Percentiles rank a stretch among this genome's conserved stretches.
phyloP scores from a whole-genome alignment of 345 rosid species.

The Punica granatum region DNA sequence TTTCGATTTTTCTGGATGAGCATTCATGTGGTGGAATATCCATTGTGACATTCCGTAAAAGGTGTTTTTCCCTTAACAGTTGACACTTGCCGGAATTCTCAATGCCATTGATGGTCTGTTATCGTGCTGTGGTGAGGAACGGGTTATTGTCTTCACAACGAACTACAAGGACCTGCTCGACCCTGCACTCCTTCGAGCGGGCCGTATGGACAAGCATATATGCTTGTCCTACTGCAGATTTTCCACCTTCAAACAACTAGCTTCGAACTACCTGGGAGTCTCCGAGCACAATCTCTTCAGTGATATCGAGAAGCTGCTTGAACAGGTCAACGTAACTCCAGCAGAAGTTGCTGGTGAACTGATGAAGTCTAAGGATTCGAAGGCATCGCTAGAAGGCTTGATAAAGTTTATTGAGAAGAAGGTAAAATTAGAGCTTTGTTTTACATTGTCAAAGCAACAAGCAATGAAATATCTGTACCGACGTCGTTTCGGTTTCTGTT shows the following conservation, averaged over 20 bases:
- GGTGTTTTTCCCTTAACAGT: conserved; percentile 1
- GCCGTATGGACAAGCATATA: conserved; percentile 3
- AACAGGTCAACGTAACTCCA: not conserved
- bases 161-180: conserved; percentile 34
- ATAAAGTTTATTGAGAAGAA: conserved; percentile 23
- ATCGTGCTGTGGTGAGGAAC: conserved; percentile 42
- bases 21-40: too few species aligned
- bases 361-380: conserved; percentile 12
- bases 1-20: too few species aligned
- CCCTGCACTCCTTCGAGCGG: conserved; percentile 16
- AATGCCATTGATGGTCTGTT: conserved; percentile 34
- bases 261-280: not conserved
- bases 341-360: not conserved
- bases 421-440: conserved; percentile 12
- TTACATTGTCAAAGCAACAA: too few species aligned
- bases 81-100: conserved; percentile 32
- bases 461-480: not conserved
- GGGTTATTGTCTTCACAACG: conserved; percentile 41
- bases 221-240: not conserved
- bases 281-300: not conserved
- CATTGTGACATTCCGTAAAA: too few species aligned
- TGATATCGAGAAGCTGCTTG: not conserved
- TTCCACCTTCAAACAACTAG: not conserved
- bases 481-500: not conserved
- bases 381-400: conserved; percentile 15